phyloP scores from a whole-genome alignment of 331 rosid genomes.

The Malus hybrid region DNA sequence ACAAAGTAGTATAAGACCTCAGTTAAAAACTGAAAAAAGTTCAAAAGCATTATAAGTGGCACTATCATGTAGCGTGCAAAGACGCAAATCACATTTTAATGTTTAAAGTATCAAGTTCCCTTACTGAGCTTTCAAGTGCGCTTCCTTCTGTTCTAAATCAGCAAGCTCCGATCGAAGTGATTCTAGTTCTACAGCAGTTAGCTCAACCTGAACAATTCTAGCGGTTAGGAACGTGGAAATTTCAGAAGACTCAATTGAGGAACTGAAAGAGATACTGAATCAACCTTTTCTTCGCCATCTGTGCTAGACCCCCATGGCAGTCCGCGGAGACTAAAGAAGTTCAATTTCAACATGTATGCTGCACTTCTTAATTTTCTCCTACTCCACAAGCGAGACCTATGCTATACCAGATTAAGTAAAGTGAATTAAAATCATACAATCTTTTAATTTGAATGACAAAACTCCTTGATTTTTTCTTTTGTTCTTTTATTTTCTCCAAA shows the following conservation, averaged over 20 bases:
- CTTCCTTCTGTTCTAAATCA: constrained; percentile 83
- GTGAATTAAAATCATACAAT: too few relatives aligned
- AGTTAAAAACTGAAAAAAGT: neutral
- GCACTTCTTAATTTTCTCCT: constrained; percentile 46
- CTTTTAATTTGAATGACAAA: constrained; percentile 10
- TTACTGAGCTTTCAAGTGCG: constrained; percentile 91
- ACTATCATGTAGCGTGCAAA: neutral
- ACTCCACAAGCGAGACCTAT: constrained; percentile 49
- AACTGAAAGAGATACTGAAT: constrained; percentile 4
- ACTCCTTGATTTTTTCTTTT: neutral
- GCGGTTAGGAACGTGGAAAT: constrained; percentile 15
- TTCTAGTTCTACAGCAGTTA: constrained; percentile 70
- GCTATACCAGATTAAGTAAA: constrained; percentile 23
- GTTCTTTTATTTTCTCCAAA: neutral
- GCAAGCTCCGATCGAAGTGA: constrained; percentile 78
- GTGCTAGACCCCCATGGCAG: constrained; percentile 58
- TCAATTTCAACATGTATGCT: constrained; percentile 54
- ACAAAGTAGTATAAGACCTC: neutral
- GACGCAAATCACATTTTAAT: neutral
- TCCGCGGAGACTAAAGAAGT: constrained; percentile 42
- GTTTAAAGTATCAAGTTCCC: constrained; percentile 26
- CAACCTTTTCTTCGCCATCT: constrained; percentile 72
- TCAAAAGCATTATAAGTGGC: neutral
- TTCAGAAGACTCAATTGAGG: constrained; percentile 1
- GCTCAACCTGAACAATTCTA: constrained; percentile 47